These are phyloP conservation scores for Leishmania gerbilli DNA, from an alignment of 208 protist species.

Conservation along the genomic window DNA sequence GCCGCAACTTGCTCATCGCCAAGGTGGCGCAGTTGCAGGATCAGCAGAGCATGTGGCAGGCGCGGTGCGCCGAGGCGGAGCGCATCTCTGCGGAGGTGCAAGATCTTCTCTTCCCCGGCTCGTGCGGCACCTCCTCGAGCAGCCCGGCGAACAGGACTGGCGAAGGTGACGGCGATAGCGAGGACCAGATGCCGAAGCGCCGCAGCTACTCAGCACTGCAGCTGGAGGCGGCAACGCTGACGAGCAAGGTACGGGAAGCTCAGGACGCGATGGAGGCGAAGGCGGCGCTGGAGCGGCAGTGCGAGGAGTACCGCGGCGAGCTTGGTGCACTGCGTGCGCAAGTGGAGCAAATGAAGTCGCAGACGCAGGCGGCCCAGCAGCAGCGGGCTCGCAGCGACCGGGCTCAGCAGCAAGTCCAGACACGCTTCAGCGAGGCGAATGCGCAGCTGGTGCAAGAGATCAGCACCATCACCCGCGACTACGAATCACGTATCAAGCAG, in stretches of 20 bases:
- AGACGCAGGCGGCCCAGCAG: conserved; percentile 20
- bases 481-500: conserved; percentile 56
- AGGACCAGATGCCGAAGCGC: background rate
- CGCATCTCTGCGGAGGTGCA: conserved; percentile 30
- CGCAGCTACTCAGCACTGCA: background rate
- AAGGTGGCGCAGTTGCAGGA: conserved; percentile 48
- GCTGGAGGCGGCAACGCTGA: conserved; percentile 4
- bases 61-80: conserved; percentile 36
- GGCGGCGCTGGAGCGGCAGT: conserved; percentile 34
- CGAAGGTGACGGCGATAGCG: background rate
- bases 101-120: conserved; percentile 19
- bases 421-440: conserved; percentile 31
- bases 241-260: conserved; percentile 11
- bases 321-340: conserved; percentile 52
- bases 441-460: conserved; percentile 44
- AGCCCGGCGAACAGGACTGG: background rate
- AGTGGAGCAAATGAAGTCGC: conserved; percentile 28
- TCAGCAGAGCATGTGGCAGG: conserved; percentile 24
- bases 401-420: conserved; percentile 29
- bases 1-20: conserved; percentile 45
- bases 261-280: conserved; percentile 20
- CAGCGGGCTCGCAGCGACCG: conserved; percentile 31
- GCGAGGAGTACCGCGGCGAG: conserved; percentile 53
- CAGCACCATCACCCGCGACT: conserved; percentile 42
- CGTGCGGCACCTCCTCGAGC: background rate